Evolutionary conservation across 108 stramenopile species (phyloP), one percentile per base, ranked within the genome.

Genomic region (Stephanodiscus triporus): DNA sequence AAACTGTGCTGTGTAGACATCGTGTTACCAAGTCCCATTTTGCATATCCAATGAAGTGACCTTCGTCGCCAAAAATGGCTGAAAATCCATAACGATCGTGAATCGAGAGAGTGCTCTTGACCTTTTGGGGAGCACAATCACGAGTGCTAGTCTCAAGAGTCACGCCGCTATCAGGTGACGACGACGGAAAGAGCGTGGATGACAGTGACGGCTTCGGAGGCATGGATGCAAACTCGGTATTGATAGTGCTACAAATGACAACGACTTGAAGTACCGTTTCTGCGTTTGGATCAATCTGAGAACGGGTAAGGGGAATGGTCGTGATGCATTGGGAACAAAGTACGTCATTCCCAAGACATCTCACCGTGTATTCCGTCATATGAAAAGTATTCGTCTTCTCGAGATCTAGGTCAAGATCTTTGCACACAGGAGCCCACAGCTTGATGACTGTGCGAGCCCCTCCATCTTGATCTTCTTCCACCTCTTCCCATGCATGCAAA

Each of bases 401-500:
- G 49, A 84, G 42, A 10, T 80, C 79, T 14, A 80, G 54, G 13
- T 80, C 64, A 2, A 84, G 58, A 20, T 68, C 65, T 56, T 79
- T 36, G 23, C 73, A 68, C 4, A 75, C 47, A 24, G 82, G 82
- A 36, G 69, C 68, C 82, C 82, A 83, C 9, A 83, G 38, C 50
- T 69, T 75, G 47, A 83, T 68, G 55, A 76, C 29, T 16, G 60
- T 80, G 20, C 75, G 71, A 2, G 71, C 23, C 38, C 56, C 42
- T 2, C 72, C 66, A 55, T 62, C 26, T 32, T 55, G 37, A 57
- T 36, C 72, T 19, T 53, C 48, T 60, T 80, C 78, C 34, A 64
- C 67, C 49, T 84, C 83, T 64, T 84, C 83, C 83, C 83, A 84
- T 19, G 83, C 78, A 66, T 80, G 74, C 10, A 84, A 61, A 4